Evolutionary conservation across 2,329 filamentous ascomycete species (phyloP).

Genomic region (Curvularia spicifera): DNA sequence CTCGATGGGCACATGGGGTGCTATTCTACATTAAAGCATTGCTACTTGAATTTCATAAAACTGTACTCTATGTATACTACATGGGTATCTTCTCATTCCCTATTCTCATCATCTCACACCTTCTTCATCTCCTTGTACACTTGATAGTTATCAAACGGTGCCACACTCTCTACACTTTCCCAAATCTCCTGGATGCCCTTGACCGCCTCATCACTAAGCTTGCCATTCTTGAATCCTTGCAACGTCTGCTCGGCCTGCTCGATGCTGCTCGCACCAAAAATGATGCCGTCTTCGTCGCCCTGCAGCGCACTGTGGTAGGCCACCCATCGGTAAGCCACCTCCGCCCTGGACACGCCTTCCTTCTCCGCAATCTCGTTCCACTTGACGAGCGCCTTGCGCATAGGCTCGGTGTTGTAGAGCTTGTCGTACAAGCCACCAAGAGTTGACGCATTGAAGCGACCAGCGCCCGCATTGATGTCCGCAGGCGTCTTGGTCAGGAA

Average conservation of each 20-base stretch:
- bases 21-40: background rate
- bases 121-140: background rate
- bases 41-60: background rate
- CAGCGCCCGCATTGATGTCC: slow-evolving; percentile 46
- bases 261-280: slow-evolving; percentile 49
- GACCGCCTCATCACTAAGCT: slow-evolving; percentile 32
- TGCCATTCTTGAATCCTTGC: slow-evolving; percentile 31
- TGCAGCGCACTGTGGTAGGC: slow-evolving; percentile 49
- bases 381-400: slow-evolving; percentile 46
- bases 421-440: slow-evolving; percentile 47
- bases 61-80: background rate
- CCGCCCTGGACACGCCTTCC: slow-evolving; percentile 48
- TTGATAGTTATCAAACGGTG: slow-evolving; percentile 37
- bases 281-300: slow-evolving; percentile 49
- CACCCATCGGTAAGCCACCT: slow-evolving; percentile 56
- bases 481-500: slow-evolving; percentile 46
- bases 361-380: slow-evolving; percentile 53
- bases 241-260: slow-evolving; percentile 37
- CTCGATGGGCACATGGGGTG: background rate
- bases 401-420: slow-evolving; percentile 48
- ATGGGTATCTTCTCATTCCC: background rate
- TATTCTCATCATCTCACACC: background rate
- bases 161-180: slow-evolving; percentile 34
- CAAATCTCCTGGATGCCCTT: slow-evolving; percentile 36
- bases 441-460: slow-evolving; percentile 34